These are phyloP conservation scores for Gossypium anomalum DNA, from an alignment of 345 rosid species.

Conservation along the genomic window DNA sequence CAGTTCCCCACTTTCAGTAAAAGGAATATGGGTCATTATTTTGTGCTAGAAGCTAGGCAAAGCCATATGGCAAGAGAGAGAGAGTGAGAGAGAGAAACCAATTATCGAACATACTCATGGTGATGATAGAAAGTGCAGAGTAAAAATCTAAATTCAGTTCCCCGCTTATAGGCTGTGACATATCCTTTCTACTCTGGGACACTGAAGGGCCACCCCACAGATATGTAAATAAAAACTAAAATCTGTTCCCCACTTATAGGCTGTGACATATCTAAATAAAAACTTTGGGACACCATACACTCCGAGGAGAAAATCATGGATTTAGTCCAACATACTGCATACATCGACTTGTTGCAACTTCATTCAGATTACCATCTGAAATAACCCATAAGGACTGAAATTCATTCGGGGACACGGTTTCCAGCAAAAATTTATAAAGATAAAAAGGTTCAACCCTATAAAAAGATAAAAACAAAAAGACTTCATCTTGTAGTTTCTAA, in stretches of 20 bases:
- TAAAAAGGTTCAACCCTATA: constrained; percentile 1
- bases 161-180: not conserved
- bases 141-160: not conserved
- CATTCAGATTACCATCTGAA: not conserved
- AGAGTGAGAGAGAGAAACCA: not conserved
- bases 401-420: not conserved
- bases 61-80: not conserved
- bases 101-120: not conserved
- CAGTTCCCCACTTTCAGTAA: not conserved
- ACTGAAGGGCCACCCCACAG: not conserved
- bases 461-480: not conserved
- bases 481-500: not conserved
- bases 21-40: not conserved
- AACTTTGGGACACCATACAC: not conserved
- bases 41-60: not conserved
- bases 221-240: no score
- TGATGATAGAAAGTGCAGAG: no score
- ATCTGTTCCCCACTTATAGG: not conserved
- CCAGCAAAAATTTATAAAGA: not conserved
- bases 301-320: not conserved
- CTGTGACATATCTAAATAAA: not conserved
- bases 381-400: not conserved
- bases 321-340: not conserved
- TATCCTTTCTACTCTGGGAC: not conserved
- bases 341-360: constrained; percentile 2